phyloP scores from a whole-genome alignment of 352 stramenopile species.

The Pythium aquatile region DNA sequence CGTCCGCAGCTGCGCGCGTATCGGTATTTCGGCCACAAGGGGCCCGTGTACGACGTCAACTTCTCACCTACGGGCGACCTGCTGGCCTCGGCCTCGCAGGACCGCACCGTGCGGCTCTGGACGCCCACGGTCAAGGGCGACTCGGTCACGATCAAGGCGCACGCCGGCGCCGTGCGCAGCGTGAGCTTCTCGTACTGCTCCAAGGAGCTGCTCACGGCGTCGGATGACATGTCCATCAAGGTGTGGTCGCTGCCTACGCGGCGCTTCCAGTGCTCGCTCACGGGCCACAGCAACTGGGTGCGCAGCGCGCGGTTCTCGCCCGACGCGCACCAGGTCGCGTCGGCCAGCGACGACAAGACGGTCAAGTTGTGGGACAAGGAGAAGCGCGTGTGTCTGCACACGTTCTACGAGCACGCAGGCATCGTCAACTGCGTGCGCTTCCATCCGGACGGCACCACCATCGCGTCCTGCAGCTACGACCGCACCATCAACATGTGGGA shows the following conservation, averaged over 20 bases:
- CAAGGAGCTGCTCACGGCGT: slow-evolving; percentile 83
- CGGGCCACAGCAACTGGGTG: slow-evolving; percentile 93
- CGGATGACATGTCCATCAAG: slow-evolving; percentile 93
- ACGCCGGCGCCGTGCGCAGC: slow-evolving; percentile 67
- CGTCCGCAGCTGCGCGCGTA: slow-evolving; percentile 77
- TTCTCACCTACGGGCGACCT: slow-evolving; percentile 83
- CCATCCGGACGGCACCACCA: slow-evolving; percentile 73
- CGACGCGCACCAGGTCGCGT: slow-evolving; percentile 67
- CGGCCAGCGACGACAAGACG: slow-evolving; percentile 90
- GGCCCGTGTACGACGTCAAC: slow-evolving; percentile 66
- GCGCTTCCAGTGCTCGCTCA: slow-evolving; percentile 87
- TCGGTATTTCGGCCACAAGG: slow-evolving; percentile 76
- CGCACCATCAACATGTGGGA: slow-evolving; percentile 87
- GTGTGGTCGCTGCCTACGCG: slow-evolving; percentile 79
- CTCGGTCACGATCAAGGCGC: slow-evolving; percentile 67
- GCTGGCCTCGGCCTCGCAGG: slow-evolving; percentile 87
- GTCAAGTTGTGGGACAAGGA: slow-evolving; percentile 92
- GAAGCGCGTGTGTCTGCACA: slow-evolving; percentile 63
- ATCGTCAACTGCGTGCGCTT: slow-evolving; percentile 86
- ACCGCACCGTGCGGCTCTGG: slow-evolving; percentile 91
- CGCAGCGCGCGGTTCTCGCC: slow-evolving; percentile 78
- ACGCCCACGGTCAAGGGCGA: slow-evolving; percentile 78
- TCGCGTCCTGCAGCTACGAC: slow-evolving; percentile 70
- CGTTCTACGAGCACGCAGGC: slow-evolving; percentile 86
- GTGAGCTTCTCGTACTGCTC: slow-evolving; percentile 84